These are phyloP conservation scores for Jacaranda copaia DNA, from an alignment of 257 asterid genomes.

Conservation along the genomic window DNA sequence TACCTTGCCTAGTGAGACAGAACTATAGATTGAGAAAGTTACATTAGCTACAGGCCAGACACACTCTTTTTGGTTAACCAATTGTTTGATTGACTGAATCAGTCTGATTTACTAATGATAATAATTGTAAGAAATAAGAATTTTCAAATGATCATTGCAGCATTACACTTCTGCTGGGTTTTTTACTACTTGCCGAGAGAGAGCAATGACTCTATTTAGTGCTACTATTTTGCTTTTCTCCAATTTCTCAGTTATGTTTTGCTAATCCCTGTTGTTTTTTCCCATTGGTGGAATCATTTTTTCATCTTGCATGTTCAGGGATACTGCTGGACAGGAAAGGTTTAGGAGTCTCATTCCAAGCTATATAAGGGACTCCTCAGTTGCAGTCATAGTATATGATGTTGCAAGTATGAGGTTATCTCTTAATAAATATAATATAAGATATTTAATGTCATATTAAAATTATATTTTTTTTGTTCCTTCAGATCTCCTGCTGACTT, in stretches of 20 bases:
- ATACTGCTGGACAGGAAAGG: slow-evolving; percentile 96
- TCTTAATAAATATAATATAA: slow-evolving; percentile 11
- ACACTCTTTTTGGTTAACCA: background rate
- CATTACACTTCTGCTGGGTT: background rate
- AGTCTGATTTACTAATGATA: slow-evolving; percentile 6
- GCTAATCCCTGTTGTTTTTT: slow-evolving; percentile 16
- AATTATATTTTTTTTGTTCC: background rate
- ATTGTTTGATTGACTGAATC: background rate
- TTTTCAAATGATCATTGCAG: background rate
- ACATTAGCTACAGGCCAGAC: slow-evolving; percentile 10
- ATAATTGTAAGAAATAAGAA: background rate
- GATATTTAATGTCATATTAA: slow-evolving; percentile 13
- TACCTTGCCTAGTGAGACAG: background rate
- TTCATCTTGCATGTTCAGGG: slow-evolving; percentile 57
- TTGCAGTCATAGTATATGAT: slow-evolving; percentile 88
- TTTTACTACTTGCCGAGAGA: background rate
- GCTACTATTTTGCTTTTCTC: background rate
- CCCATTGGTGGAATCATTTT: slow-evolving; percentile 28
- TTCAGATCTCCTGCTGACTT: slow-evolving; percentile 21
- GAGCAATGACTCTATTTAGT: slow-evolving; percentile 18
- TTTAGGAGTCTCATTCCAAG: slow-evolving; percentile 94
- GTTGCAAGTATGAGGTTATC: slow-evolving; percentile 71
- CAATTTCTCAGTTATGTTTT: slow-evolving; percentile 8
- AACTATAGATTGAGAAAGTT: slow-evolving; percentile 1
- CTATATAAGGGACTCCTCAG: slow-evolving; percentile 91